Conservation (phyloP, 2,329 filamentous ascomycete genomes). For the Knufia petricola region DNA sequence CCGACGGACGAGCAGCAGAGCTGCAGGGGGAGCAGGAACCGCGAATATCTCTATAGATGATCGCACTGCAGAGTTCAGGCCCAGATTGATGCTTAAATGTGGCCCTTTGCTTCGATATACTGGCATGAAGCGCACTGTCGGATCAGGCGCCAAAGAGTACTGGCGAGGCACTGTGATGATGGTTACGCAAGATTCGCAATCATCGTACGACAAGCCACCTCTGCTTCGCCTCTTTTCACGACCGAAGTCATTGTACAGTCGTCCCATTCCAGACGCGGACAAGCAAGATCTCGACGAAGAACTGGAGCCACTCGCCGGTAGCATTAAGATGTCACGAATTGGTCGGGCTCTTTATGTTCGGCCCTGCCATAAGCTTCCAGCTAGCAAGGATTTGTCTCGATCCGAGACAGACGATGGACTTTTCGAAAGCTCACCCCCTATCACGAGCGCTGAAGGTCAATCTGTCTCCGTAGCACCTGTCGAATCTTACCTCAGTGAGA, state of each 20-base stretch:
- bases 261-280: conserved; percentile 60
- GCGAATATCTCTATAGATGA: conserved; percentile 16
- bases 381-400: conserved; percentile 65
- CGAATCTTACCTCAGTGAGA: conserved; percentile 35
- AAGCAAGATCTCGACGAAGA: conserved; percentile 64
- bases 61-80: conserved; percentile 52
- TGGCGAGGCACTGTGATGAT: conserved; percentile 97
- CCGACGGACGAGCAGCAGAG: conserved; percentile 35
- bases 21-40: conserved; percentile 40
- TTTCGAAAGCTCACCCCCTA: conserved; percentile 55
- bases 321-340: conserved; percentile 73
- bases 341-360: conserved; percentile 82
- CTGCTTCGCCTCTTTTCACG: conserved; percentile 78
- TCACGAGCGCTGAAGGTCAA: conserved; percentile 28
- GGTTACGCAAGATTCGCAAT: conserved; percentile 75
- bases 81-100: conserved; percentile 74
- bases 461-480: conserved; percentile 35
- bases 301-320: conserved; percentile 78
- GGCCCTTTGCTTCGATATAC: conserved; percentile 85
- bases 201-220: conserved; percentile 69
- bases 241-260: conserved; percentile 69
- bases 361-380: conserved; percentile 75
- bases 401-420: conserved; percentile 73
- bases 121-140: conserved; percentile 56
- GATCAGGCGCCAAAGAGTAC: conserved; percentile 45